Conservation (phyloP, 1,284 basidiomycete genomes). For the Neonothopanus nambi region DNA sequence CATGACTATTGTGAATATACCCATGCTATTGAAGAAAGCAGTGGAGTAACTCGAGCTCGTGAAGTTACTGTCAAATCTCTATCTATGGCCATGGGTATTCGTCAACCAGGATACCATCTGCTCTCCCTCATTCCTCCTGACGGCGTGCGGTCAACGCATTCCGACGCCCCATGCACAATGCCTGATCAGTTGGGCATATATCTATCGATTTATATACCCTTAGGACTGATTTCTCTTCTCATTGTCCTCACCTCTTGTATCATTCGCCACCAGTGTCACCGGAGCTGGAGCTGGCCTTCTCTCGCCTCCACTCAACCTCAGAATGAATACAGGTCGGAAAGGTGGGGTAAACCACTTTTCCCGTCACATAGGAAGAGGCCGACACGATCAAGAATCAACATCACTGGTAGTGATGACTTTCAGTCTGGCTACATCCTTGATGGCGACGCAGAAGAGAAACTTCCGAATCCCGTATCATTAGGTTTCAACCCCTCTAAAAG, state of each 20-base stretch:
- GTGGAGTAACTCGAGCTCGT: slow-evolving; percentile 35
- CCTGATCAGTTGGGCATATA: slow-evolving; percentile 71
- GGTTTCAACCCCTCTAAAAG: not conserved
- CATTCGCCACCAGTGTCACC: slow-evolving; percentile 17
- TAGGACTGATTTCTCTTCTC: slow-evolving; percentile 43
- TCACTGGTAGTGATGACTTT: not conserved
- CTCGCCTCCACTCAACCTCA: not conserved
- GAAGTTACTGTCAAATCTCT: slow-evolving; percentile 86
- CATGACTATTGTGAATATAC: slow-evolving; percentile 85
- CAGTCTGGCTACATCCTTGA: slow-evolving; percentile 6
- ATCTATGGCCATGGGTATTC: slow-evolving; percentile 78
- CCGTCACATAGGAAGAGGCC: not conserved
- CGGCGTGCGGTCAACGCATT: slow-evolving; percentile 33
- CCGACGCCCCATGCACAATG: slow-evolving; percentile 63
- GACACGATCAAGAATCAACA: not conserved
- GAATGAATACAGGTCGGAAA: slow-evolving; percentile 1
- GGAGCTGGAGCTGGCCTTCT: not conserved
- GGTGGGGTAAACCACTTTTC: not conserved
- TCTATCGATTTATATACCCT: slow-evolving; percentile 31
- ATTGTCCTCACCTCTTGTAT: slow-evolving; percentile 36
- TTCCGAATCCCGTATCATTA: slow-evolving; percentile 24
- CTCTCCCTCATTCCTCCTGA: slow-evolving; percentile 64
- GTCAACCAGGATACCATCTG: slow-evolving; percentile 82
- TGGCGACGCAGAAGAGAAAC: slow-evolving; percentile 8
- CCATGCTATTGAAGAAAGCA: slow-evolving; percentile 44